Base-by-base conservation (phyloP, 768 basidiomycete genomes). In the Leccinum pellstonianum region DNA sequence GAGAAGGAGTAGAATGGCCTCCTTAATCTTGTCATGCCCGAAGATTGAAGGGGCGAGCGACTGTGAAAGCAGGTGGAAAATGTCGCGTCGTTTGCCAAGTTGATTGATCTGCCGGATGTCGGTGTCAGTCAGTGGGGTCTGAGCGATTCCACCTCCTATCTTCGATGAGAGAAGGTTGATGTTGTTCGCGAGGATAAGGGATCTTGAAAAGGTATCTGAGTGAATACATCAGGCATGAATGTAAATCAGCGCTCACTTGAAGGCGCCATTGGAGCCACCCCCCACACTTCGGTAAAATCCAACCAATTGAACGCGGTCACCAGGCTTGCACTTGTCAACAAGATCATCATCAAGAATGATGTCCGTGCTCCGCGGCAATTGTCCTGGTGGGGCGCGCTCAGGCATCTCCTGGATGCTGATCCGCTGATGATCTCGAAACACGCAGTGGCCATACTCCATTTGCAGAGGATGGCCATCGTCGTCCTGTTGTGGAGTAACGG, bases 341-440 rank as follows among this genome's bases (percentile, higher is more conserved):
- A 98, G 79, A 73, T 99, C 97, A 63, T 97, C 95, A 65, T 97
- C 96, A 63, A 98, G 76, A 49, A 98, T 91, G 55, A 98, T 90
- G 73, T 99, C 97, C 37, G 94, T 95, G 68, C 95, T 95, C 52
- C 97, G 83, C 49, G 97, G 97, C 29, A 99, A 80, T 74, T 98
- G 96, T 29, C 97, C 97, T 48, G 97, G 91, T 25, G 97, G 97
- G 14, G 97, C 95, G 23, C 97, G 87, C 76, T 99, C 97, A 3
- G 97, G 97, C 96, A 99, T 98, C 71, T 99, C 97, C 77, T 99
- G 97, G 62, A 99, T 98, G 73, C 88, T 94, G 70, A 98, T 92
- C 64, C 94, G 87, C 75, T 99, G 97, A 75, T 98, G 93, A 76
- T 99, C 97, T 58, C 92, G 81, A 79, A 97, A 99, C 8, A 90